Percentiles rank a stretch among this genome's conserved stretches.
Conservation (phyloP, 495 filamentous ascomycete species). For the Corynascus novoguineensis region DNA sequence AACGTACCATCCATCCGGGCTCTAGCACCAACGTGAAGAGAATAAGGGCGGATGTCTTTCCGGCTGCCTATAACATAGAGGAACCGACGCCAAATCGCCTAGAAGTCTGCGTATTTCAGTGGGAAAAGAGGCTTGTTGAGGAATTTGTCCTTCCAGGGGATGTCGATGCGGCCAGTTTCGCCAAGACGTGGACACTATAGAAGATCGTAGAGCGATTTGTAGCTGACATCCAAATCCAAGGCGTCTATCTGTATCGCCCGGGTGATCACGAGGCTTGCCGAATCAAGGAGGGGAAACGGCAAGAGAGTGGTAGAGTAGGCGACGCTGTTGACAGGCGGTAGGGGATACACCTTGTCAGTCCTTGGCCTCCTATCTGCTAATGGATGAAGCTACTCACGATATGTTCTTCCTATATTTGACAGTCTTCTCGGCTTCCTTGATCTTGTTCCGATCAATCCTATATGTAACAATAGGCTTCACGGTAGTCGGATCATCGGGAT, state of each 20-base stretch:
- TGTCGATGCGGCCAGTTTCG: constrained; percentile 7
- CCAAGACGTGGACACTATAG: constrained; percentile 9
- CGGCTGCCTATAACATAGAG: constrained; percentile 8
- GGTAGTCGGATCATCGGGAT: background rate
- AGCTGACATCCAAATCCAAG: constrained; percentile 11
- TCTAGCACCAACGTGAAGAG: constrained; percentile 15
- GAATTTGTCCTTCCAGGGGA: constrained; percentile 14
- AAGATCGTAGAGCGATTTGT: constrained; percentile 11
- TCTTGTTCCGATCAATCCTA: constrained; percentile 6
- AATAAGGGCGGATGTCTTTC: constrained; percentile 12
- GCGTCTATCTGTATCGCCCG: constrained; percentile 9
- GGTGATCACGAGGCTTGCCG: constrained; percentile 10
- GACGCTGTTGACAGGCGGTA: constrained; percentile 8
- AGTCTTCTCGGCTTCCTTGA: constrained; percentile 1
- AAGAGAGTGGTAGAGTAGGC: constrained; percentile 14
- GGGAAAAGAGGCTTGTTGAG: constrained; percentile 13
- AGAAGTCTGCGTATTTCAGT: constrained; percentile 9
- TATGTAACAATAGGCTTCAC: background rate
- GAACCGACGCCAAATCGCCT: background rate
- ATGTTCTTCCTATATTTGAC: constrained; percentile 6
- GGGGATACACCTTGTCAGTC: constrained; percentile 12
- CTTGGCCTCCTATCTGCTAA: constrained; percentile 9
- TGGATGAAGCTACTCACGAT: constrained; percentile 10
- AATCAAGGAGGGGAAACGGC: constrained; percentile 12
- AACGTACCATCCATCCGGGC: constrained; percentile 17